Evolutionary conservation across 768 basidiomycete species (phyloP), one percentile per base, ranked within the genome.

Genomic region (Tylopilus plumbeoviolaceoides): DNA sequence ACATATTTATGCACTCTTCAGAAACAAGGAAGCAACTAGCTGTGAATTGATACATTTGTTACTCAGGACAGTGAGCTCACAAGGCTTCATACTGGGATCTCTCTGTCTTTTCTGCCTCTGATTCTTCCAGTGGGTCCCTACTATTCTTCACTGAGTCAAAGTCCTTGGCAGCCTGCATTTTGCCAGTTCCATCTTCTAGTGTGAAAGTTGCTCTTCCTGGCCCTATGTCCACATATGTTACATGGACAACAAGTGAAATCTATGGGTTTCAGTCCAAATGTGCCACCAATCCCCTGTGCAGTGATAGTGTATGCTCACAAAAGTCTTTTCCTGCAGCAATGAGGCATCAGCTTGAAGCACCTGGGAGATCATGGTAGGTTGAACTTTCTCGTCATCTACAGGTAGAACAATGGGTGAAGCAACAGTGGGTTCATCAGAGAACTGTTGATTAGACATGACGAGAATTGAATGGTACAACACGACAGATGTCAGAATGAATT

Each of bases 301-400:
- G 8, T 7, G 51, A 21, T 40, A 56, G 25, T 43, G 56, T 33
- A 15, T 33, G 14, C 63, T 48, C 31, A 64, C 63, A 35, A 2
- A 0, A 39, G 15, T 59, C 18, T 63, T 65, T 5, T 72, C 76
- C 51, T 81, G 81, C 38, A 83, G 74, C 8, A 63, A 60, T 61
- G 79, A 77, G 35, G 75, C 74, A 1, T 70, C 61, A 50, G 77
- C 80, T n/a, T 67, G 59, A 27, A 72, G 58, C 17, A 84, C 52
- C 59, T 86, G 85, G 27, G 72, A 74, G 28, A 86, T 73, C 7
- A 82, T 85, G 3, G 81, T 72, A 1, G 85, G 82, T 36, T 78
- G 72, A 1, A 48, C 43, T 0, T 54, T 2, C 12, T 27, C 9
- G 14, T 47, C 20, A 48, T 27, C 28, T 14, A 46, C 31, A 17